These are phyloP conservation scores for Areca catechu DNA, from an alignment of 176 grass and related monocot genomes.

Conservation along the genomic window DNA sequence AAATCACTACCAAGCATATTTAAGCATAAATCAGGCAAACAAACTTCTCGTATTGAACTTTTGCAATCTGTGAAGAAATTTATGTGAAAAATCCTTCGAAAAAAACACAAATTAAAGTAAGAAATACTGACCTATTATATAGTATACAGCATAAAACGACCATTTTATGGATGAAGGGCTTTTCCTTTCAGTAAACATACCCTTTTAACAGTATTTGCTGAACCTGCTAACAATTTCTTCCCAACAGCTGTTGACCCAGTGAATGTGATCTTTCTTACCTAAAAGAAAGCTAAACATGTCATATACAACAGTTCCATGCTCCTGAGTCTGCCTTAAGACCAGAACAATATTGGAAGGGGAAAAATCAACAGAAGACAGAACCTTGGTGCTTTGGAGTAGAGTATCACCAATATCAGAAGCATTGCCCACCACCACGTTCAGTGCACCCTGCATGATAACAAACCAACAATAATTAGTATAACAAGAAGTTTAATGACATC, in stretches of 20 bases:
- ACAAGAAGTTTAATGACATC: no score
- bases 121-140: no score
- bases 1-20: no score
- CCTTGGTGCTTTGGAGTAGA: slow-evolving; percentile 70
- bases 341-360: background rate
- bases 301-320: slow-evolving; percentile 20
- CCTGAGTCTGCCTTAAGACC: background rate
- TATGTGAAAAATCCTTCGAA: no score
- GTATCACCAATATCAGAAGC: slow-evolving; percentile 78
- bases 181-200: slow-evolving; percentile 25
- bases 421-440: slow-evolving; percentile 94
- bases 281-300: slow-evolving; percentile 13
- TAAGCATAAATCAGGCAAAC: no score
- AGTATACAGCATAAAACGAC: no score
- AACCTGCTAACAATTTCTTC: slow-evolving; percentile 90
- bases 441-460: slow-evolving; percentile 57
- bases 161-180: no score
- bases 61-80: no score
- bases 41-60: no score
- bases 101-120: no score
- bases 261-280: slow-evolving; percentile 98
- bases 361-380: slow-evolving; percentile 21
- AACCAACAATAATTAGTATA: background rate
- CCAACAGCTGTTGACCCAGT: slow-evolving; percentile 97
- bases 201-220: slow-evolving; percentile 91